Evolutionary conservation across 305 asterid species (phyloP).

Genomic region (Plantago lanceolata): DNA sequence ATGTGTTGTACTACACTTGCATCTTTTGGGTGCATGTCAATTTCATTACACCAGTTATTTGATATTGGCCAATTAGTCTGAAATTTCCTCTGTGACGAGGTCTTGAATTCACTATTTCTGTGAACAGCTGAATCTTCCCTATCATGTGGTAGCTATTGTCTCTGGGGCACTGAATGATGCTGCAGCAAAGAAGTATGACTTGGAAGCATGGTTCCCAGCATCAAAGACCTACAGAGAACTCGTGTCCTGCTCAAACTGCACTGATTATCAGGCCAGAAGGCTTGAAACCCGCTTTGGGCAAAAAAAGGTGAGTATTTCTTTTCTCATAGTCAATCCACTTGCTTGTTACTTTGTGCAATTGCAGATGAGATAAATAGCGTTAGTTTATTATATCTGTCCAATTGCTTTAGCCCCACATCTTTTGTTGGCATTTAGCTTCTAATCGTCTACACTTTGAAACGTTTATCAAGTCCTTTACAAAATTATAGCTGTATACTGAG

Average conservation of each 20-base stretch:
- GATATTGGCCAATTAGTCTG: neutral
- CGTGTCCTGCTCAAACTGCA: conserved; percentile 91
- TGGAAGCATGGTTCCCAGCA: conserved; percentile 96
- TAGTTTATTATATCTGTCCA: too few relatives aligned
- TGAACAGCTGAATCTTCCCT: conserved; percentile 74
- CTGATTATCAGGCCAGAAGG: conserved; percentile 81
- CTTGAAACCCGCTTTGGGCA: conserved; percentile 87
- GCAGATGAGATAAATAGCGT: neutral
- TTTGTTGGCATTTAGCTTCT: too few relatives aligned
- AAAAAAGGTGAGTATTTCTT: conserved; percentile 48
- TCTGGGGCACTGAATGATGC: conserved; percentile 94
- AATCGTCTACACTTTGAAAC: too few relatives aligned
- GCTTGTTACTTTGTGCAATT: neutral
- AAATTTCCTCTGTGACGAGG: neutral
- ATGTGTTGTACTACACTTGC: neutral
- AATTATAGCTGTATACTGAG: too few relatives aligned
- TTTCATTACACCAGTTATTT: neutral
- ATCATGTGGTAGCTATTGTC: conserved; percentile 75
- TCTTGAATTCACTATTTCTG: conserved; percentile 8
- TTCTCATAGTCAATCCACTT: neutral
- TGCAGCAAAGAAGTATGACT: conserved; percentile 90
- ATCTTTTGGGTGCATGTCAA: neutral
- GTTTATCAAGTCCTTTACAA: too few relatives aligned
- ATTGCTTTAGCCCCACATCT: too few relatives aligned
- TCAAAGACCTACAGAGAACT: conserved; percentile 75